Evolutionary conservation across 495 filamentous ascomycete species (phyloP), one percentile per base, ranked within the genome.

Genomic region (Penicillium turbatum): DNA sequence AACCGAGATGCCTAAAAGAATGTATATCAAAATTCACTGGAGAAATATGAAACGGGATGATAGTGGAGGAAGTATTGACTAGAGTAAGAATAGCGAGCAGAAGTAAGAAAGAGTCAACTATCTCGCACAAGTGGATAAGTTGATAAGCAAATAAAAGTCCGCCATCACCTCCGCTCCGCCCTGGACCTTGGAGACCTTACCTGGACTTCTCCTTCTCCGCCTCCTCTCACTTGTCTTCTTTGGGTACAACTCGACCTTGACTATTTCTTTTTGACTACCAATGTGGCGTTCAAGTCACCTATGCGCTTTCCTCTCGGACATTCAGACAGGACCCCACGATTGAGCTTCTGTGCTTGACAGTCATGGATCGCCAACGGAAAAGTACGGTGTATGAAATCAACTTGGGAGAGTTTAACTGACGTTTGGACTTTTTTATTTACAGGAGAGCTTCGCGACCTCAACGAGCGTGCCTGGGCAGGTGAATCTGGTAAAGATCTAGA

Each of bases 371-470:
- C 69, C 80, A 79, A 71, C 83, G 86, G 65, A 92, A 93, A 79
- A 86, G 91, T 92, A 74, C 30, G 31, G 30, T 27, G 12, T 64
- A 81, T 31, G 29, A 41, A 17, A 31, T 39, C 30, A 11, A 12
- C 36, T 39, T 42, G 48, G 2, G 5, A 29, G 17, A 41, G 46
- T 26, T 48, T 13, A 43, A 53, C 59, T 69, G 44, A 67, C 60
- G 8, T 11, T 30, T 45, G 21, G 6, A 6, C 5, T 37, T 56
- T 54, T 43, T 8, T 1, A n/a, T 37, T 19, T 38, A 6, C 53
- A 97, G 92, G 90, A 70, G 91, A 96, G 72, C 79, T 97, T 67
- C 87, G 90, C 70, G 81, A 87, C 64, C 76, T 96, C 59, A 98
- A 98, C 69, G 78, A 83, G 64, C 79, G 82, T 72, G 88, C 85